phyloP scores from a whole-genome alignment of 805 yeast genomes.

The Debaryomyces maramus region DNA sequence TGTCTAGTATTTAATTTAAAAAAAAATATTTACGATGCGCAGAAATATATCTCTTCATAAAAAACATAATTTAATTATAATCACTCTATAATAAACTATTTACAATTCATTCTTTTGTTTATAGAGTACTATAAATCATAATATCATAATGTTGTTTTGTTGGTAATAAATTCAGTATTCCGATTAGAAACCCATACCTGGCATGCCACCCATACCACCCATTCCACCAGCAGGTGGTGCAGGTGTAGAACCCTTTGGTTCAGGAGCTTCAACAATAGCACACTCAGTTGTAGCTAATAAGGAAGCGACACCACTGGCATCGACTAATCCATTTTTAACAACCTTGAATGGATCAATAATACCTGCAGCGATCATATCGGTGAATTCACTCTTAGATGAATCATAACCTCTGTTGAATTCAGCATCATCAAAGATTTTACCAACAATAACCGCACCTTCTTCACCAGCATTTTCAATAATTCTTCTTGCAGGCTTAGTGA shows the following conservation, averaged over 20 bases:
- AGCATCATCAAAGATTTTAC: conserved; percentile 67
- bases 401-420: conserved; percentile 91
- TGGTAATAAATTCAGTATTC: not conserved
- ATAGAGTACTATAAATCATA: conserved; percentile 3
- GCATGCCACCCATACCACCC: conserved; percentile 40
- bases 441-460: conserved; percentile 95
- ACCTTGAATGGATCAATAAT: conserved; percentile 98
- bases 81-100: conserved; percentile 5
- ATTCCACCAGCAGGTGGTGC: conserved; percentile 45
- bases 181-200: conserved; percentile 32
- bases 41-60: not conserved
- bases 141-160: not conserved
- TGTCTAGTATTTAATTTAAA: not conserved
- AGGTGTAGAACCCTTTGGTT: conserved; percentile 63
- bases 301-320: conserved; percentile 97
- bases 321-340: conserved; percentile 91
- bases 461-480: conserved; percentile 96
- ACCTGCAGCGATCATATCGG: conserved; percentile 95
- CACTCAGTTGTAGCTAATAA: conserved; percentile 97
- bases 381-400: conserved; percentile 87
- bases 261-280: conserved; percentile 95
- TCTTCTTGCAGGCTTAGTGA: conserved; percentile 92
- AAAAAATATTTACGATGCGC: not conserved
- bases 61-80: not conserved
- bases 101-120: conserved; percentile 9